These are phyloP conservation scores for Nemania sp. DNA, from an alignment of 2,329 filamentous ascomycete species.

Conservation along the genomic window DNA sequence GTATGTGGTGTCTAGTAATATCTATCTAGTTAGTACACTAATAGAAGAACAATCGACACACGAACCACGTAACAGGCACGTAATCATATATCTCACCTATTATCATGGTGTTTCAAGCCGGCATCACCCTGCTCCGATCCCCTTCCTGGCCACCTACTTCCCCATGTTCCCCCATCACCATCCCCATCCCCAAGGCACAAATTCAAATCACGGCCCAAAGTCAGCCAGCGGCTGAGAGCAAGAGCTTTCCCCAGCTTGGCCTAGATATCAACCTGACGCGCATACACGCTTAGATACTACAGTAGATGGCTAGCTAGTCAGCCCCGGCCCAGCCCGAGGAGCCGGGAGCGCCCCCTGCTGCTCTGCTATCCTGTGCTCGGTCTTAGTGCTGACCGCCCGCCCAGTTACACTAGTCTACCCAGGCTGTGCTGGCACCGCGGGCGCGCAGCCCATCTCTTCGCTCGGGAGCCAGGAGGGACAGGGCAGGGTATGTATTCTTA, in stretches of 20 bases:
- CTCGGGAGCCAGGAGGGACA: background rate
- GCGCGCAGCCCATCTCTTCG: too few species aligned
- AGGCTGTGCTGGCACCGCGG: conserved; percentile 10
- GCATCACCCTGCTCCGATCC: background rate
- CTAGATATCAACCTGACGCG: conserved; percentile 1
- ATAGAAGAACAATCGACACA: background rate
- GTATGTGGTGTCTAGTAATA: background rate
- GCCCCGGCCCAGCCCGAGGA: conserved; percentile 27
- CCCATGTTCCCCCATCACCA: background rate
- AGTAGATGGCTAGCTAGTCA: background rate
- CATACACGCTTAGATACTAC: background rate
- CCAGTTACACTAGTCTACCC: background rate
- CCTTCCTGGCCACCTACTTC: background rate
- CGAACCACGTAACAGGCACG: background rate
- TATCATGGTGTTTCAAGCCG: background rate
- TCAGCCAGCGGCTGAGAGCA: background rate
- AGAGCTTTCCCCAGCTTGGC: background rate
- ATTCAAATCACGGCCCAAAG: background rate
- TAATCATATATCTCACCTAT: background rate
- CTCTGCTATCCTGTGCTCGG: conserved; percentile 21
- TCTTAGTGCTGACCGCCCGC: conserved; percentile 26
- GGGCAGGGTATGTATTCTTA: conserved; percentile 32
- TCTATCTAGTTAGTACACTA: background rate
- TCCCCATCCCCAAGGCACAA: background rate
- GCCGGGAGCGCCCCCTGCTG: conserved; percentile 31